phyloP scores from a whole-genome alignment of 1,284 basidiomycete species.

The Fomes fomentarius region DNA sequence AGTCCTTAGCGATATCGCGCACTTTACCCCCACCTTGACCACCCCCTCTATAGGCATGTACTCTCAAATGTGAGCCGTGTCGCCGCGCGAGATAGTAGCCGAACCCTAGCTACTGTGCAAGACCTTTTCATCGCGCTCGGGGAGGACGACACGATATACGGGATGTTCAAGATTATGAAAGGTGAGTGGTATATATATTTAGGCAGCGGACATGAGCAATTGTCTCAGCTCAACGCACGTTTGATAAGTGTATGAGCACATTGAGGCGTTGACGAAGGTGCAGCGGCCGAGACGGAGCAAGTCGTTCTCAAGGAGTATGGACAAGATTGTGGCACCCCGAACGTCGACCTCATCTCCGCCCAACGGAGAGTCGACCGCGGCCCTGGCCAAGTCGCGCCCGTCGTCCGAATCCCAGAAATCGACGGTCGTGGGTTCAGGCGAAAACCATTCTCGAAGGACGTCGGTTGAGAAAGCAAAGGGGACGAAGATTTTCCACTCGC shows the following conservation, averaged over 20 bases:
- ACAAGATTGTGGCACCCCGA: slow-evolving; percentile 23
- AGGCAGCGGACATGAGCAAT: neutral
- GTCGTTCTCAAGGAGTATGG: slow-evolving; percentile 56
- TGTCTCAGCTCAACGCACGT: neutral
- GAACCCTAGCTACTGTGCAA: slow-evolving; percentile 72
- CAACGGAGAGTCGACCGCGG: slow-evolving; percentile 16
- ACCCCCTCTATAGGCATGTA: slow-evolving; percentile 65
- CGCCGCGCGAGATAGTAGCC: slow-evolving; percentile 81
- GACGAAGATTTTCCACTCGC: slow-evolving; percentile 56
- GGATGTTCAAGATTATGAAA: slow-evolving; percentile 85
- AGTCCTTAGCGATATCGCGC: slow-evolving; percentile 39
- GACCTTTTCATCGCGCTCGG: slow-evolving; percentile 87
- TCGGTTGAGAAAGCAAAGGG: slow-evolving; percentile 63
- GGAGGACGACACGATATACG: slow-evolving; percentile 85
- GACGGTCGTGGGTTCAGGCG: slow-evolving; percentile 23
- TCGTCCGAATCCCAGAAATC: slow-evolving; percentile 45
- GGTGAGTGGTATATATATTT: slow-evolving; percentile 46
- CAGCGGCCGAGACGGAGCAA: slow-evolving; percentile 67
- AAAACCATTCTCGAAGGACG: slow-evolving; percentile 45
- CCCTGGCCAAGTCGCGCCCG: slow-evolving; percentile 34
- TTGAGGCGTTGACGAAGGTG: slow-evolving; percentile 66
- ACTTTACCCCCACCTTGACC: neutral
- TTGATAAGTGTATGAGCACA: slow-evolving; percentile 70
- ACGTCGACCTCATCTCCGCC: slow-evolving; percentile 26
- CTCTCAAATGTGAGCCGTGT: slow-evolving; percentile 83